Percentiles rank a stretch among this genome's conserved stretches.
These are phyloP conservation scores for Neonectria hederae DNA, from an alignment of 2,329 filamentous ascomycete genomes.

Conservation along the genomic window DNA sequence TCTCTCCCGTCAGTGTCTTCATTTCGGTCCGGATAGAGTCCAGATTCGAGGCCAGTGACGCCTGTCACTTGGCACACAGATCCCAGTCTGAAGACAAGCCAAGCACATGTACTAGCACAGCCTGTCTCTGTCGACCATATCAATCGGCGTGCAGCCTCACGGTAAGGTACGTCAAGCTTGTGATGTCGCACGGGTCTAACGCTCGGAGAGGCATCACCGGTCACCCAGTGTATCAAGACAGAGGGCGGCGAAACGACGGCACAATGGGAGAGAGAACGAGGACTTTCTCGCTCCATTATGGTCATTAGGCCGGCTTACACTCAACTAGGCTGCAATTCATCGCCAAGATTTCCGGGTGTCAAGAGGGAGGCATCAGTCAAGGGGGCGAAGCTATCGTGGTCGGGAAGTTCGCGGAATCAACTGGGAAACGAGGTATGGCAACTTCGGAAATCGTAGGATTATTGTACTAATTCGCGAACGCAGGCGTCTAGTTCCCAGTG, in stretches of 20 bases:
- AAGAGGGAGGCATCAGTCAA: neutral
- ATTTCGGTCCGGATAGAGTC: constrained; percentile 19
- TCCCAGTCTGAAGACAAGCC: neutral
- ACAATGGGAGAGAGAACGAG: no score
- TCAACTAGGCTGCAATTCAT: neutral
- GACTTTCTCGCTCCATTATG: neutral
- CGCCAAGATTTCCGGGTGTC: neutral
- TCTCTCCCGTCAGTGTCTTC: constrained; percentile 36
- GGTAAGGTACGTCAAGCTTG: neutral
- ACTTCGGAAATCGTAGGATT: no score
- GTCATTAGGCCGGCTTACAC: neutral
- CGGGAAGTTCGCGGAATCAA: constrained; percentile 20
- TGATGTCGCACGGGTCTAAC: constrained; percentile 10
- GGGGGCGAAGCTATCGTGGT: constrained; percentile 15
- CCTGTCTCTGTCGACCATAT: neutral
- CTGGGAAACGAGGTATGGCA: constrained; percentile 23
- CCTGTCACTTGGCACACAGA: constrained; percentile 4
- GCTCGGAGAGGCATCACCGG: neutral
- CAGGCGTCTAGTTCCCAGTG: constrained; percentile 11
- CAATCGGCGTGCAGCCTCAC: neutral
- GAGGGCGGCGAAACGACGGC: neutral
- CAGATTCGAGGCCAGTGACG: constrained; percentile 5
- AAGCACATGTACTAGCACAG: neutral
- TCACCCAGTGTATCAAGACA: neutral
- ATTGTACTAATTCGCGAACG: neutral